phyloP scores from a whole-genome alignment of 139 green algal genomes.

The Closterium sp. region DNA sequence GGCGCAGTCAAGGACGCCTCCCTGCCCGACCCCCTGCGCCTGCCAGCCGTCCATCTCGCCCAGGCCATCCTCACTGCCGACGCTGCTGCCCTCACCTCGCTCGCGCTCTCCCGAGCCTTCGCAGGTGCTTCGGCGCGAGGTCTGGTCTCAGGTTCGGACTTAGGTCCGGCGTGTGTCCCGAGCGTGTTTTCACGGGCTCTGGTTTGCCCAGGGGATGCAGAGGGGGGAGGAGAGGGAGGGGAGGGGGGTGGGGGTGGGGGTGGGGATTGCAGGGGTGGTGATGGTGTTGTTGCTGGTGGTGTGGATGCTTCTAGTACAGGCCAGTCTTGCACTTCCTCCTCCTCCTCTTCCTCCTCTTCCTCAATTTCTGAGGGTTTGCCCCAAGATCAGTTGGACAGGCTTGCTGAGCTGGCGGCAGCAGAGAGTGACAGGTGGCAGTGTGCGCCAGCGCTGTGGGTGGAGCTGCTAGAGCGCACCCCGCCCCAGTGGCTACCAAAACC shows the following conservation, averaged over 20 bases:
- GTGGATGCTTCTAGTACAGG: not conserved
- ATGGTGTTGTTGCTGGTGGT: not conserved
- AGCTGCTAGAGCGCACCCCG: conserved; percentile 19
- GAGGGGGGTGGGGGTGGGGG: no score
- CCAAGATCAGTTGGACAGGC: not conserved
- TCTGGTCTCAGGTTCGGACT: not conserved
- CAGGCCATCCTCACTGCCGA: conserved; percentile 25
- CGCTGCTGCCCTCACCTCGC: not conserved
- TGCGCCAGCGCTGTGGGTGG: conserved; percentile 22
- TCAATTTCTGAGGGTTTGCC: not conserved
- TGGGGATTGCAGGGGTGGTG: not conserved
- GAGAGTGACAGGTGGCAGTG: conserved; percentile 25
- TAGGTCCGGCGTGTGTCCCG: not conserved
- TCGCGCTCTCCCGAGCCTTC: not conserved
- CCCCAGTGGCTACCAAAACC: not conserved
- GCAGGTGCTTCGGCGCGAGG: no score
- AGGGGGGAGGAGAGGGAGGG: not conserved
- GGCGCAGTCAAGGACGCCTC: conserved; percentile 7
- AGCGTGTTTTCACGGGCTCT: not conserved
- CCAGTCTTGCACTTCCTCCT: not conserved
- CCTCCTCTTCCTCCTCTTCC: not conserved
- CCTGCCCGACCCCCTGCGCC: conserved; percentile 17
- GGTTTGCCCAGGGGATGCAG: not conserved
- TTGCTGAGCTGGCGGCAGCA: conserved; percentile 31
- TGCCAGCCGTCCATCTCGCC: conserved; percentile 16